Evolutionary conservation across 2,329 filamentous ascomycete genomes (phyloP).

Genomic region (Hymenoscyphus albidus): DNA sequence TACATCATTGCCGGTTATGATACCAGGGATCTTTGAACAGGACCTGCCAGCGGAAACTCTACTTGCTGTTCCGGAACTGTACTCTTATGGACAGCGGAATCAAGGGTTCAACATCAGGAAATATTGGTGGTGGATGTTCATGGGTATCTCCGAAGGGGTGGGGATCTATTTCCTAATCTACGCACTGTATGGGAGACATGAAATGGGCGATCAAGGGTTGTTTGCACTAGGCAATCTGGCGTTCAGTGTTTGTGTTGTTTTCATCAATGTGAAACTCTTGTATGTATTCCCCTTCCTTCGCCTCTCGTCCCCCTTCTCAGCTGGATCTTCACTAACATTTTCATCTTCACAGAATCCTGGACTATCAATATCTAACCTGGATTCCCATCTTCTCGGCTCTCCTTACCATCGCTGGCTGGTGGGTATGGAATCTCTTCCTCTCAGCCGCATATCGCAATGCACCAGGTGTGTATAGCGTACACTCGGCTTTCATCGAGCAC

Average conservation of each 20-base stretch:
- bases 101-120: constrained; percentile 72
- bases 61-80: constrained; percentile 83
- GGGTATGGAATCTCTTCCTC: constrained; percentile 79
- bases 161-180: constrained; percentile 71
- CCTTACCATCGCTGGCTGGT: constrained; percentile 69
- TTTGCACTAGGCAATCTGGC: constrained; percentile 70
- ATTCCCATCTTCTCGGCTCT: constrained; percentile 56
- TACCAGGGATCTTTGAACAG: constrained; percentile 85
- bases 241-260: constrained; percentile 64
- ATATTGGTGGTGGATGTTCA: constrained; percentile 74
- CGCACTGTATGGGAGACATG: constrained; percentile 55
- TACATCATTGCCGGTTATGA: constrained; percentile 79
- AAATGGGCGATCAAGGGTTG: constrained; percentile 51
- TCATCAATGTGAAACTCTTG: constrained; percentile 74
- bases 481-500: constrained; percentile 59
- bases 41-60: constrained; percentile 78
- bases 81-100: constrained; percentile 72
- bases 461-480: constrained; percentile 63
- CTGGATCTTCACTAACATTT: constrained; percentile 35
- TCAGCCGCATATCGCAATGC: constrained; percentile 50
- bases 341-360: constrained; percentile 53
- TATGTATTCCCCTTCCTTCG: constrained; percentile 40
- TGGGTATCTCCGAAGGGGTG: constrained; percentile 69
- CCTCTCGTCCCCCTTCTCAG: constrained; percentile 47
- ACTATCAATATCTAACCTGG: constrained; percentile 71